phyloP scores from a whole-genome alignment of 768 basidiomycete species.

The Heimioporus sp. region DNA sequence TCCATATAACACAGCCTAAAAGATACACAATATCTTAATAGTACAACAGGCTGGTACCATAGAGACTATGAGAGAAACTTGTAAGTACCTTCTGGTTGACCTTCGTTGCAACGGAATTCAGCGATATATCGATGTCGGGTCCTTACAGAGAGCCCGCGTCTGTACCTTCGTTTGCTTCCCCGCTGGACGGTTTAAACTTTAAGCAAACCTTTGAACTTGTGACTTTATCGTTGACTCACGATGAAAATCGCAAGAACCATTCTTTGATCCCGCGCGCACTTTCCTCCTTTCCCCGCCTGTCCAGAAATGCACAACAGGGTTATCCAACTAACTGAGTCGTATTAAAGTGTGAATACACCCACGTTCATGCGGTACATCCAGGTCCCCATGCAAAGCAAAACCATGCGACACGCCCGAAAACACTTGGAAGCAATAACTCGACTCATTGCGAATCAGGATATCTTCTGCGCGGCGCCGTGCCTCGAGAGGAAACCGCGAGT shows the following conservation, averaged over 20 bases:
- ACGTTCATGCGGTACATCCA: constrained; percentile 17
- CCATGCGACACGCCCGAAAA: constrained; percentile 43
- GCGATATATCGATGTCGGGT: too few relatives aligned
- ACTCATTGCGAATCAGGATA: constrained; percentile 46
- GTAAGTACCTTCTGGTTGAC: too few relatives aligned
- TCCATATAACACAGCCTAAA: too few relatives aligned
- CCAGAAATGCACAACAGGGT: neutral
- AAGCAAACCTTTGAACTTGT: too few relatives aligned
- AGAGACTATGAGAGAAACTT: too few relatives aligned
- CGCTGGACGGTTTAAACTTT: too few relatives aligned
- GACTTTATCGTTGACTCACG: neutral
- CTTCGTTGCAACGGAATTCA: too few relatives aligned
- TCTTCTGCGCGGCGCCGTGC: constrained; percentile 55
- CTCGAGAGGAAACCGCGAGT: constrained; percentile 47
- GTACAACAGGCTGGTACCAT: too few relatives aligned
- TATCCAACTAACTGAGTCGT: too few relatives aligned
- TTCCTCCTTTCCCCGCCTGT: constrained; percentile 59
- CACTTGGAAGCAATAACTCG: constrained; percentile 52
- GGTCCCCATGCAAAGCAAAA: constrained; percentile 18
- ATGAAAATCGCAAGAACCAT: neutral
- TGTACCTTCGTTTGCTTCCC: too few relatives aligned
- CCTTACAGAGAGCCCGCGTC: too few relatives aligned
- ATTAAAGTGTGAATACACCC: neutral
- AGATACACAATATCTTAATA: too few relatives aligned
- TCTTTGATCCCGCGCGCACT: constrained; percentile 32